These are phyloP conservation scores for Fragaria ananassa DNA, from an alignment of 306 rosid species.

Conservation along the genomic window DNA sequence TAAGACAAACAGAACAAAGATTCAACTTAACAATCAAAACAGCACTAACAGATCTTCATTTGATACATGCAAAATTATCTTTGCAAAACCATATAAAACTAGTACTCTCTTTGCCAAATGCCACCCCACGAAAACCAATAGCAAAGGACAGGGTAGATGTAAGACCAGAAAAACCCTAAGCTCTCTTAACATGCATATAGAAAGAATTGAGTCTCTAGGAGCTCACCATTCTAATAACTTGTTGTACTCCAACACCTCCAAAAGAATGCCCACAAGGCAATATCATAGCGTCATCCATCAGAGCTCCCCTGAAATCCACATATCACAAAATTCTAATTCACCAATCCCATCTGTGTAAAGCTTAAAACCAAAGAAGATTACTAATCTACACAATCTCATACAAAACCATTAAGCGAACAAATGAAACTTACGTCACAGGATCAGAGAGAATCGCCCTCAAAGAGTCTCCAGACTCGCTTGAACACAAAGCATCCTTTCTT, in stretches of 20 bases:
- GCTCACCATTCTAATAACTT: constrained; percentile 86
- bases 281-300: constrained; percentile 98
- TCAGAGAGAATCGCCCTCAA: constrained; percentile 81
- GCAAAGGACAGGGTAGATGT: not conserved
- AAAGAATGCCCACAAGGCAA: constrained; percentile 99
- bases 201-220: constrained; percentile 35
- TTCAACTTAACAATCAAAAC: not conserved
- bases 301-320: constrained; percentile 65
- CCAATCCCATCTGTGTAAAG: not conserved
- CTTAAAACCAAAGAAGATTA: not conserved
- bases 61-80: not conserved
- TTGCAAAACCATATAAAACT: not conserved
- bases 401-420: not conserved
- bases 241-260: constrained; percentile 83
- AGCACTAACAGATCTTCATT: not conserved
- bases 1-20: constrained; percentile 1
- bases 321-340: not conserved
- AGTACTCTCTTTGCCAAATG: not conserved
- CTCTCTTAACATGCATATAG: constrained; percentile 18
- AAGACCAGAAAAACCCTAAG: not conserved
- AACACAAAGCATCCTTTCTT: constrained; percentile 56
- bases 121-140: not conserved
- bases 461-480: constrained; percentile 76
- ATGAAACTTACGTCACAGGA: constrained; percentile 75
- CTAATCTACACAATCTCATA: not conserved